Percentiles rank a stretch among this genome's conserved stretches.
Evolutionary conservation across 2,329 filamentous ascomycete species (phyloP).

Genomic region (Penicillium fuscoglaucum): DNA sequence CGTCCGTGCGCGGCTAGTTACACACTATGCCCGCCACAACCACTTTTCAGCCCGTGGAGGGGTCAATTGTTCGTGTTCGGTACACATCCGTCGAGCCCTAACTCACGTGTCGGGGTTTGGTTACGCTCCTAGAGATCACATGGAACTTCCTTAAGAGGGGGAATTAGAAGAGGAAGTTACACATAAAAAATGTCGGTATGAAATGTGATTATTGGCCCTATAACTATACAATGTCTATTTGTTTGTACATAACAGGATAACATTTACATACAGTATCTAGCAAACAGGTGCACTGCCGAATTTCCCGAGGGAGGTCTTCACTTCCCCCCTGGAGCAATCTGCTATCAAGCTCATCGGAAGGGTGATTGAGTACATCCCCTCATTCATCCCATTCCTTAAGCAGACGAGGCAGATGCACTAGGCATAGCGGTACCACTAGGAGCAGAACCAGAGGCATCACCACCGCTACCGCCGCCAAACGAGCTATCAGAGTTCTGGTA

Average conservation of each 20-base stretch:
- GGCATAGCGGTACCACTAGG: conserved; percentile 9
- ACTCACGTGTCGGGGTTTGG: not conserved
- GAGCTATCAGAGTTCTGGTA: conserved; percentile 16
- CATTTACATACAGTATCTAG: not conserved
- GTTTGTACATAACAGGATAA: not conserved
- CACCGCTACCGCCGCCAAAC: not conserved
- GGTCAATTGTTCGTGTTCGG: not conserved
- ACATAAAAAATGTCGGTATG: not conserved
- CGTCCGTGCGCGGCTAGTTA: conserved; percentile 19
- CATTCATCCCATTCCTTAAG: not conserved
- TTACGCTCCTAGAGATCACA: no score
- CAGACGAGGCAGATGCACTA: conserved; percentile 3
- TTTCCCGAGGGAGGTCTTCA: not conserved
- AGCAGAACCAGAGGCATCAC: conserved; percentile 1
- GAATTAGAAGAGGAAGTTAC: not conserved
- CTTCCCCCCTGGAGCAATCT: no score
- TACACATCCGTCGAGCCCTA: not conserved
- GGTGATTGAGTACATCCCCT: not conserved
- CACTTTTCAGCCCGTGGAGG: not conserved
- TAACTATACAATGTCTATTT: not conserved
- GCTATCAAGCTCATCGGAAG: not conserved
- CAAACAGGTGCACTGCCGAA: not conserved
- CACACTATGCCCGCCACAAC: not conserved
- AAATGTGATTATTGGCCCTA: not conserved
- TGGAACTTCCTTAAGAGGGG: not conserved